phyloP scores from a whole-genome alignment of 352 stramenopile genomes.

The Phytopythium kandeliae region DNA sequence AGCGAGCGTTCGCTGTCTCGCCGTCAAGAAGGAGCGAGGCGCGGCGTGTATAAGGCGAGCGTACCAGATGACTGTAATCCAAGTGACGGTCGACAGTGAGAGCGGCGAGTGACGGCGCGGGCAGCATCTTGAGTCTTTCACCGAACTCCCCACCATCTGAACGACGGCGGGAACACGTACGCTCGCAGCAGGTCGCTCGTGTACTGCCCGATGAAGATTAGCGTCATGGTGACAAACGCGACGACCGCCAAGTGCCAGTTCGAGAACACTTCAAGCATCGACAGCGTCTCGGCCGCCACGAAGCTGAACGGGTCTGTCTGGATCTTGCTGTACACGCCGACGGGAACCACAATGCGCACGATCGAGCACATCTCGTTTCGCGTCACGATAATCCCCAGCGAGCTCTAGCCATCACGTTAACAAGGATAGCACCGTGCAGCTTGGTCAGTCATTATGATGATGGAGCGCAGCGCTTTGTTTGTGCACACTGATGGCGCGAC shows the following conservation, averaged over 20 bases:
- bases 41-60: background rate
- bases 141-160: conserved; percentile 37
- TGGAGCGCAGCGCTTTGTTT: background rate
- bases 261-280: conserved; percentile 77
- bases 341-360: conserved; percentile 52
- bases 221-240: conserved; percentile 72
- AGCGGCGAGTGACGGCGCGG: background rate
- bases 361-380: conserved; percentile 51
- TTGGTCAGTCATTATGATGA: background rate
- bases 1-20: no score
- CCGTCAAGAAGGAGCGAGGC: background rate
- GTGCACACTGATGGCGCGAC: background rate
- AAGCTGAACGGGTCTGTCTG: conserved; percentile 87
- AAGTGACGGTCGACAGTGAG: background rate
- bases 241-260: conserved; percentile 71
- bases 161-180: conserved; percentile 58
- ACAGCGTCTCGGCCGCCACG: conserved; percentile 79
- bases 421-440: background rate
- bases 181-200: conserved; percentile 58
- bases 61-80: background rate
- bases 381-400: conserved; percentile 55
- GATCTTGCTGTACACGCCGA: conserved; percentile 71
- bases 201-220: conserved; percentile 84
- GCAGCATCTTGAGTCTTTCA: conserved; percentile 1
- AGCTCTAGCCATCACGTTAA: conserved; percentile 16